Conservation (phyloP, 345 rosid genomes). For the Eutrema heterophyllum region DNA sequence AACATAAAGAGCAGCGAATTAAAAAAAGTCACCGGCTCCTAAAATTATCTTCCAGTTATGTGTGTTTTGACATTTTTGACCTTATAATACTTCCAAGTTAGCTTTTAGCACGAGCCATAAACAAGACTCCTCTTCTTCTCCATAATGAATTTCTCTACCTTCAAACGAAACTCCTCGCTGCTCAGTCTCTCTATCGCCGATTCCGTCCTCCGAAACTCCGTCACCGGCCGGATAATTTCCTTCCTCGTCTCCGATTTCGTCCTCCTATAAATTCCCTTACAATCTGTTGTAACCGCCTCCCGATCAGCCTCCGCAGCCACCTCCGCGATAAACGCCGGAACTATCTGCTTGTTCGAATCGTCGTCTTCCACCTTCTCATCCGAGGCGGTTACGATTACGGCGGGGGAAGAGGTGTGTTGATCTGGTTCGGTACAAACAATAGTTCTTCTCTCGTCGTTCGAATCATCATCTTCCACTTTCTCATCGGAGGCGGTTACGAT, state of each 20-base stretch:
- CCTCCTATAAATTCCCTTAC: background rate
- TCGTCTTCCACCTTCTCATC: background rate
- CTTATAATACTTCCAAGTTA: no score
- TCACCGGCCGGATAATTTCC: background rate
- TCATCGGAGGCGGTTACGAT: background rate
- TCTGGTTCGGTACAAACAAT: background rate
- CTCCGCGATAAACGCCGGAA: background rate
- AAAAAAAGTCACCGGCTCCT: no score
- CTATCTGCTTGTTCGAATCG: background rate
- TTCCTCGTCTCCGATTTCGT: conserved; percentile 15
- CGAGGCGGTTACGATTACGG: background rate
- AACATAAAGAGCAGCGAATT: no score
- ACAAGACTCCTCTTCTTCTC: background rate
- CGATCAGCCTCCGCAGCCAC: background rate
- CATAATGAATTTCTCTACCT: conserved; percentile 9
- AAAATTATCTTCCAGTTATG: no score
- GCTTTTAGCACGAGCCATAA: background rate
- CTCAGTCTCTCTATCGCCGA: conserved; percentile 13
- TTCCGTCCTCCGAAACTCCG: conserved; percentile 9
- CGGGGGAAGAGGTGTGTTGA: background rate
- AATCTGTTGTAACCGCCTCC: background rate
- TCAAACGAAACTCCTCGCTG: conserved; percentile 19
- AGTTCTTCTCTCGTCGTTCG: background rate
- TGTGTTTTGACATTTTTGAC: no score
- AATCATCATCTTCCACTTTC: background rate